These are phyloP conservation scores for Trichoderma afroharzianum DNA, from an alignment of 2,329 filamentous ascomycete genomes.

Conservation along the genomic window DNA sequence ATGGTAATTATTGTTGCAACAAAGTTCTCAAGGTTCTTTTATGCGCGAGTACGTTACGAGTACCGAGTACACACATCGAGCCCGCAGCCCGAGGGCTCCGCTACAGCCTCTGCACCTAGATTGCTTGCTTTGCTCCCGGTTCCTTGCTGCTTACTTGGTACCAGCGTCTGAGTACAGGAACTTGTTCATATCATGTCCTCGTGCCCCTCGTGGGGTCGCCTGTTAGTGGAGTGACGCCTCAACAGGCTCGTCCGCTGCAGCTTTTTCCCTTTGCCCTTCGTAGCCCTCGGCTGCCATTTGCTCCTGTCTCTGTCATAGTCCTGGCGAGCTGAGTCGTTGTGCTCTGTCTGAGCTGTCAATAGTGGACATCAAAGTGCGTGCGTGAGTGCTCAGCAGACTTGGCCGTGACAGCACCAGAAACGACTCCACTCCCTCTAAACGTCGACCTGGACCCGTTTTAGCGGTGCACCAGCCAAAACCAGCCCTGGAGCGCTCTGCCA, in stretches of 20 bases:
- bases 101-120: neutral
- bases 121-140: neutral
- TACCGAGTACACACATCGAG: neutral
- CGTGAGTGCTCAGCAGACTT: neutral
- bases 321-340: neutral
- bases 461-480: neutral
- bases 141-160: neutral
- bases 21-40: neutral
- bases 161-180: neutral
- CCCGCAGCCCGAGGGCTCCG: constrained; percentile 8
- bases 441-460: neutral
- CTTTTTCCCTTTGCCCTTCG: neutral
- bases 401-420: neutral
- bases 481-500: neutral
- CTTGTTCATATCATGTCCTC: neutral
- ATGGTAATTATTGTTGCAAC: neutral
- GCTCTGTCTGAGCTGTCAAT: neutral
- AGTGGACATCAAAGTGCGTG: neutral
- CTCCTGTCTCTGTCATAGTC: neutral
- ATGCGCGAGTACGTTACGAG: neutral
- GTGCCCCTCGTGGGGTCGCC: constrained; percentile 12
- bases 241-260: neutral
- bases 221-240: constrained; percentile 6
- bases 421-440: neutral
- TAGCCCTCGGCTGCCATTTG: neutral